These are phyloP conservation scores for Chrysanthemum makinoi DNA, from an alignment of 129 eudicot genomes.

Conservation along the genomic window DNA sequence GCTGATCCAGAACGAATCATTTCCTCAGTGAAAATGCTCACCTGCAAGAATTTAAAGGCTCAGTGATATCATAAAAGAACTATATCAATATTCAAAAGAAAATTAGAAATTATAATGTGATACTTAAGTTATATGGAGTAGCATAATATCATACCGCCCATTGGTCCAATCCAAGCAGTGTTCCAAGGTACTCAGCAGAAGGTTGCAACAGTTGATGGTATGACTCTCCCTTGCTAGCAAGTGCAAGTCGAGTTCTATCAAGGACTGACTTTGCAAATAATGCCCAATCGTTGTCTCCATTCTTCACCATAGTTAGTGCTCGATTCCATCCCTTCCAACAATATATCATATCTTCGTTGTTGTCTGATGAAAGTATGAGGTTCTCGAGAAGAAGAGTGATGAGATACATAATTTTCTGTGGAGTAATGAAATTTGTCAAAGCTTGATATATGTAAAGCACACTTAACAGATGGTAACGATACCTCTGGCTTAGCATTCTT, in stretches of 20 bases:
- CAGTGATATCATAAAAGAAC: not conserved
- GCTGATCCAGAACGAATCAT: slow-evolving; percentile 98
- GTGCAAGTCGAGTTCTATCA: slow-evolving; percentile 95
- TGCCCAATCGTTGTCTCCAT: slow-evolving; percentile 72
- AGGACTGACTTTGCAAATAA: slow-evolving; percentile 95
- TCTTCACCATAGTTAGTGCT: slow-evolving; percentile 61
- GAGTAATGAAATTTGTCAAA: slow-evolving; percentile 16
- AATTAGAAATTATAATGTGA: not conserved
- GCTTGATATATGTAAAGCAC: not conserved
- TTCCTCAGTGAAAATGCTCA: slow-evolving; percentile 90
- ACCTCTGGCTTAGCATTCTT: slow-evolving; percentile 91
- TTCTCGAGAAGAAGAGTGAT: slow-evolving; percentile 90
- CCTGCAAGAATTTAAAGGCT: slow-evolving; percentile 41
- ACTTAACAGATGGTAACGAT: slow-evolving; percentile 13
- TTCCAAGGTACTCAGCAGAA: slow-evolving; percentile 97
- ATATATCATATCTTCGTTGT: slow-evolving; percentile 90
- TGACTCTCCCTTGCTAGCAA: slow-evolving; percentile 88
- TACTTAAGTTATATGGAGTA: not conserved
- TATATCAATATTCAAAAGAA: not conserved
- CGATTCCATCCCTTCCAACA: slow-evolving; percentile 97
- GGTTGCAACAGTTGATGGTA: slow-evolving; percentile 89
- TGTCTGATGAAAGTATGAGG: slow-evolving; percentile 78
- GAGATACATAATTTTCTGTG: slow-evolving; percentile 90
- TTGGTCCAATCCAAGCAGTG: slow-evolving; percentile 77
- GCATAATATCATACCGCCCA: slow-evolving; percentile 64